These are phyloP conservation scores for Saccharomyces pastorianus DNA, from an alignment of 1,139 yeast genomes.

Conservation along the genomic window DNA sequence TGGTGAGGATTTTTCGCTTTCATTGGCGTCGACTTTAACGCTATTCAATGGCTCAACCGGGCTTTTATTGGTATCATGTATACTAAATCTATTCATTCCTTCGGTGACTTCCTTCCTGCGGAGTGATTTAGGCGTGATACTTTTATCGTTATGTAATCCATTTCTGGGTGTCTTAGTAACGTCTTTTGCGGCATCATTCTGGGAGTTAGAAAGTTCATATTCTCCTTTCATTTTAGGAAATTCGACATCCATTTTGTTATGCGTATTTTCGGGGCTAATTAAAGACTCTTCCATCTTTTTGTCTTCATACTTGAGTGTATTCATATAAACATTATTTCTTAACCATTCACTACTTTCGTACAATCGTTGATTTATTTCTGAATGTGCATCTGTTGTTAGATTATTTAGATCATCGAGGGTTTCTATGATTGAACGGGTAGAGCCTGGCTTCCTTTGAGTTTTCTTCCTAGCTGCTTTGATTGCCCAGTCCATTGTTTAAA, in stretches of 20 bases:
- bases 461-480: slow-evolving; percentile 25
- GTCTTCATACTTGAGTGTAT: slow-evolving; percentile 1
- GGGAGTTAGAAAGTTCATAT: neutral
- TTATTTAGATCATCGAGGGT: slow-evolving; percentile 25
- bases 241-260: slow-evolving; percentile 3
- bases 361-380: slow-evolving; percentile 16
- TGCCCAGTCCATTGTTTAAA: slow-evolving; percentile 26
- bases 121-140: slow-evolving; percentile 13
- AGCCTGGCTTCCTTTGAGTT: slow-evolving; percentile 22
- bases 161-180: slow-evolving; percentile 7
- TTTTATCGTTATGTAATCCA: slow-evolving; percentile 3
- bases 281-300: slow-evolving; percentile 1
- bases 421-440: slow-evolving; percentile 29
- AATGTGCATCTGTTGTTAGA: slow-evolving; percentile 17
- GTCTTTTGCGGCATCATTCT: neutral
- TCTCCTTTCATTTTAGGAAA: neutral
- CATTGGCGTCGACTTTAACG: neutral
- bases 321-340: slow-evolving; percentile 6
- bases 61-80: neutral
- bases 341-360: slow-evolving; percentile 19
- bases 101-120: slow-evolving; percentile 6
- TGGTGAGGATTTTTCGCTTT: slow-evolving; percentile 11
- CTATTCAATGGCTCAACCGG: neutral
- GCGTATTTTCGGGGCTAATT: slow-evolving; percentile 16
- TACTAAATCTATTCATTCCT: neutral